Percentiles rank a stretch among this genome's conserved stretches.
Conservation (phyloP, 768 basidiomycete species). For the Amanita pseudoporphyria region DNA sequence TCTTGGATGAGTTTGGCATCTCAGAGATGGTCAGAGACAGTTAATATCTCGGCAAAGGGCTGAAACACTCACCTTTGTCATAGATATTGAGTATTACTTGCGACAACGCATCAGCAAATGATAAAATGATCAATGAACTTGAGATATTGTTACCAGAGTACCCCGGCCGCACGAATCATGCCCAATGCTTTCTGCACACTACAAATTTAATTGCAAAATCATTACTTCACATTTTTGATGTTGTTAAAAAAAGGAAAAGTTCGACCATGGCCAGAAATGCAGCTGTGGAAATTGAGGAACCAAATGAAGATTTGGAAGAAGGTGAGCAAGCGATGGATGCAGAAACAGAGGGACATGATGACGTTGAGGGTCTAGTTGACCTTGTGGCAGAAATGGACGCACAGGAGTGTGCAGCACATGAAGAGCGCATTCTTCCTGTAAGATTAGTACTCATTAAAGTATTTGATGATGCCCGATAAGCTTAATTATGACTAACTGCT, state of each 20-base stretch:
- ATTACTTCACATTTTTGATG: constrained; percentile 8
- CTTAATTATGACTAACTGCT: background rate
- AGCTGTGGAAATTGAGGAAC: constrained; percentile 8
- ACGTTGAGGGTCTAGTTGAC: background rate
- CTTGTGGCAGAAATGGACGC: background rate
- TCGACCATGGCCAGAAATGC: constrained; percentile 7
- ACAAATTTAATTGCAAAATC: constrained; percentile 6
- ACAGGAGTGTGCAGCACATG: background rate
- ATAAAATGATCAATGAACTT: constrained; percentile 24
- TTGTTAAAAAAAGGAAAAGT: background rate
- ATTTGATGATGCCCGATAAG: background rate
- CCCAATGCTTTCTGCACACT: constrained; percentile 23
- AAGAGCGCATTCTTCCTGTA: background rate
- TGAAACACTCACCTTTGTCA: background rate
- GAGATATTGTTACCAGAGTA: constrained; percentile 10
- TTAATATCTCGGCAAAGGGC: background rate
- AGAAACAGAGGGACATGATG: background rate
- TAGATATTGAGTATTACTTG: background rate
- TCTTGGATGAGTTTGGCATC: background rate
- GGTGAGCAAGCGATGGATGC: background rate
- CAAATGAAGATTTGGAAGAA: no score
- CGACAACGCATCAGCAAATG: constrained; percentile 15
- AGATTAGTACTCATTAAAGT: constrained; percentile 1
- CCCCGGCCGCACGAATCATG: constrained; percentile 15
- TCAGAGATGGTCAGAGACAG: background rate